Conservation (phyloP, 257 asterid species). For the Solanum sejunctum region DNA sequence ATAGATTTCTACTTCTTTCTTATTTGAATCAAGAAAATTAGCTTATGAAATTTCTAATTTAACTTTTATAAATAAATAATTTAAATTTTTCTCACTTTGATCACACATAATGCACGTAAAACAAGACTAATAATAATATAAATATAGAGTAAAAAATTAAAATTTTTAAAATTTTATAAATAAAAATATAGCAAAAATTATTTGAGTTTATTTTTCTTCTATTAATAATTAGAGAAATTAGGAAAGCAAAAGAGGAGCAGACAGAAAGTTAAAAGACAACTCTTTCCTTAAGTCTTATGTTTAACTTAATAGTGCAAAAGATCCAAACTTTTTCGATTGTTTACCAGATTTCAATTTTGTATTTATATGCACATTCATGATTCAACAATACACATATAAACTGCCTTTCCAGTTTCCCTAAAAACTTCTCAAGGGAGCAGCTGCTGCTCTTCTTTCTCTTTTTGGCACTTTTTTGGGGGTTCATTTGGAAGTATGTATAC, state of each 20-base stretch:
- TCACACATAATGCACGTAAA: no score
- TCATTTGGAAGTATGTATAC: neutral
- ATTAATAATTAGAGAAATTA: no score
- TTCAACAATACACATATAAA: neutral
- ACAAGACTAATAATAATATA: no score
- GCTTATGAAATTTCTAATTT: no score
- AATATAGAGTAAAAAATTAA: no score
- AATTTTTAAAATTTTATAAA: neutral
- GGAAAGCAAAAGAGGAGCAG: neutral
- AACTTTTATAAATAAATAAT: no score
- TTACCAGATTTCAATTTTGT: neutral
- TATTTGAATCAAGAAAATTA: no score
- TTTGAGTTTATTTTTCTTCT: no score
- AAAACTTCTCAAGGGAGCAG: neutral
- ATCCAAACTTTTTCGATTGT: neutral
- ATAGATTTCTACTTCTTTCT: no score
- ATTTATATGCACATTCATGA: neutral
- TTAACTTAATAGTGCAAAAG: neutral
- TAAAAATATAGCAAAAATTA: neutral
- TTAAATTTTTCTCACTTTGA: no score
- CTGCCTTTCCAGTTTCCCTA: neutral
- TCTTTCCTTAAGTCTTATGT: neutral
- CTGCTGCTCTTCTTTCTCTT: neutral
- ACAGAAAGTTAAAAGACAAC: neutral
- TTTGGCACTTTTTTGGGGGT: neutral